These are phyloP conservation scores for Salix suchowensis DNA, from an alignment of 345 rosid genomes.

Conservation along the genomic window DNA sequence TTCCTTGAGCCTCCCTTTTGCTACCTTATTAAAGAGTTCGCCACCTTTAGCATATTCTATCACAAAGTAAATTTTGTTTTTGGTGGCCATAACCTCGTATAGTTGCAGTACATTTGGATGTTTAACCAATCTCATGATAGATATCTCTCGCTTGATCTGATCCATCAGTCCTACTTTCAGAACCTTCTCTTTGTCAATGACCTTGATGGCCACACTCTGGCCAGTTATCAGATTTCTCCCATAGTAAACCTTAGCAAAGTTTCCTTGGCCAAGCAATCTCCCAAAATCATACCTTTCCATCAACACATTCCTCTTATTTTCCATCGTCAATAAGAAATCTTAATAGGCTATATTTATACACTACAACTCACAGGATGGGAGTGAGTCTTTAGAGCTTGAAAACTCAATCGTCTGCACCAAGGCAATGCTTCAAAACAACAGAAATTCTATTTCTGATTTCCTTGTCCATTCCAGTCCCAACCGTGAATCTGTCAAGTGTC, in stretches of 20 bases:
- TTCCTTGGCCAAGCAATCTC: constrained; percentile 16
- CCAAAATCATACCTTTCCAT: constrained; percentile 17
- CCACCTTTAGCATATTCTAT: constrained; percentile 25
- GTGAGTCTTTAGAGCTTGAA: background rate
- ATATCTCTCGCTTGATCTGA: constrained; percentile 18
- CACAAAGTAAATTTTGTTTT: constrained; percentile 15
- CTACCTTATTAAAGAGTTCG: constrained; percentile 14
- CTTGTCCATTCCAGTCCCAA: background rate
- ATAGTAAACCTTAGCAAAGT: constrained; percentile 11
- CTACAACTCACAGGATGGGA: background rate
- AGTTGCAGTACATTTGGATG: constrained; percentile 16
- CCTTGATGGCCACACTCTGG: constrained; percentile 18
- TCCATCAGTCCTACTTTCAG: constrained; percentile 10
- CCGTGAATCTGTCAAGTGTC: background rate
- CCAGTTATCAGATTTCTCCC: constrained; percentile 11
- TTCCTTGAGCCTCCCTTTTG: constrained; percentile 13
- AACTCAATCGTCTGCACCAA: background rate
- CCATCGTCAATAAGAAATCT: background rate
- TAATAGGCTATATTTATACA: background rate
- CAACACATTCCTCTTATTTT: constrained; percentile 5
- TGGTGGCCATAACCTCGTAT: constrained; percentile 13
- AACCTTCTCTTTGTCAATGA: constrained; percentile 20
- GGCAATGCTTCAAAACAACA: background rate
- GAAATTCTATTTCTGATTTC: background rate
- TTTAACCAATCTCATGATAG: constrained; percentile 16